Base-by-base conservation (phyloP, 345 rosid species). In the Aquilaria malaccensis region DNA sequence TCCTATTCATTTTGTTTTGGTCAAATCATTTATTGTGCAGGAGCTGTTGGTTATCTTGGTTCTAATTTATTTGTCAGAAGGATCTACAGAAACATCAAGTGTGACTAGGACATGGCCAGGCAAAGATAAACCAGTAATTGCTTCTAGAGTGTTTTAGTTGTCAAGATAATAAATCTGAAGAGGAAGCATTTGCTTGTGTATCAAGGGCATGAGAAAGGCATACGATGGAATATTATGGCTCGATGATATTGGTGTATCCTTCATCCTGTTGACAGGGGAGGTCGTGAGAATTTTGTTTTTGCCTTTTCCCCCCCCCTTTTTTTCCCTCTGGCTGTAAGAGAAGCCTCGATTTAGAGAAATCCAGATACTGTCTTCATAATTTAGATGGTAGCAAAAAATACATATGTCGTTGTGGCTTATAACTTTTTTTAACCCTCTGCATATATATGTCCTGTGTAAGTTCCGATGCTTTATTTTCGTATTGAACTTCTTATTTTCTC, bases 11-110 rank as follows among this genome's bases (percentile, higher is more conserved):
- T 10, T 9, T 2, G 49, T 22, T 48, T 57, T 57, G 14, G 48
- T 33, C 41, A 37, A 43, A 43, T 58, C 11, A 13, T 50, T 50
- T 11, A 11, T 9, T 54, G 15, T 70, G 76, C 92, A 91, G 98
- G 98, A 49, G 96, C 98, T 62, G 95, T 88, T 50, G 98, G 98
- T 62, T 83, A 81, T 65, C 77, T 91, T 12, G 96, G 98, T 45
- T 91, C 96, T 2, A 88, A 88, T 71, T 81, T 88, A 79, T 88
- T 88, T 33, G 95, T 92, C 55, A 77, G 96, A 73, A 85, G 98
- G 80, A 92, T 92, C 81, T 92, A 88, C 80, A 88, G 92, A 73
- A 88, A 88, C 87, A 92, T 92, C 77, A 88, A 92, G 74, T 92
- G 96, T 66, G 98, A 92, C 76, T 92, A 85, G 79, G 69, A 53